These are phyloP conservation scores for Zelopaecilomyces penicillatus DNA, from an alignment of 2,329 filamentous ascomycete species.

Conservation along the genomic window DNA sequence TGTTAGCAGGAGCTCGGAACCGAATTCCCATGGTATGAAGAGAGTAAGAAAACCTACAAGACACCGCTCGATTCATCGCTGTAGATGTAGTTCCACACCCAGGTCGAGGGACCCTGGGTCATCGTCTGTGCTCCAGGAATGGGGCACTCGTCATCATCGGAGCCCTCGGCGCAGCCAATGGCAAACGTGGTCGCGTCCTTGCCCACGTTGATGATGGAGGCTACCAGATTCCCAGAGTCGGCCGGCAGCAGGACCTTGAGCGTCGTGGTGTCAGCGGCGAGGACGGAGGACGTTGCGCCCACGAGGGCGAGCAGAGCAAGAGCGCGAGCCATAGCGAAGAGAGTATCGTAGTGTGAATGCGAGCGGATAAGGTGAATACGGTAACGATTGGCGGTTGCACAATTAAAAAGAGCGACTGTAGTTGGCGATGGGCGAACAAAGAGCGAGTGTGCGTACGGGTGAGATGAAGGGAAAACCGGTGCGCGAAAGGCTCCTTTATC, in stretches of 20 bases:
- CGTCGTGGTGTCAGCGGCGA: conserved; percentile 3
- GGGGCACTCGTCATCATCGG: not conserved
- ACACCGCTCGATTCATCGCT: too few species aligned
- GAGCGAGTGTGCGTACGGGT: too few species aligned
- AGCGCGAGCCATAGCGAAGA: conserved; percentile 10
- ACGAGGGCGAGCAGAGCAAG: conserved; percentile 17
- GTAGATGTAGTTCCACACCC: conserved; percentile 1
- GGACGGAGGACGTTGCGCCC: conserved; percentile 9
- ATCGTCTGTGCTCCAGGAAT: conserved; percentile 12
- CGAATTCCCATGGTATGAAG: too few species aligned
- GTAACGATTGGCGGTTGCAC: not conserved
- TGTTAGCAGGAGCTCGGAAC: too few species aligned
- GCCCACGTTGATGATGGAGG: conserved; percentile 22
- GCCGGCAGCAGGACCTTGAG: conserved; percentile 20
- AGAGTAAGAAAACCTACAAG: too few species aligned
- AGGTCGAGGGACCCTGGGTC: conserved; percentile 21
- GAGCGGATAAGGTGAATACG: not conserved
- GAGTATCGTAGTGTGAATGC: not conserved
- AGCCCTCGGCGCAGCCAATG: conserved; percentile 16
- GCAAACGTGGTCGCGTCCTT: conserved; percentile 21
- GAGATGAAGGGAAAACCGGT: too few species aligned
- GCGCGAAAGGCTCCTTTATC: too few species aligned
- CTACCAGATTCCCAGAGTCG: conserved; percentile 3
- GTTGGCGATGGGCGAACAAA: too few species aligned
- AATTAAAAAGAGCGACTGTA: too few species aligned